Conservation (phyloP, 2,329 filamentous ascomycete genomes). For the Tothia fuscella region DNA sequence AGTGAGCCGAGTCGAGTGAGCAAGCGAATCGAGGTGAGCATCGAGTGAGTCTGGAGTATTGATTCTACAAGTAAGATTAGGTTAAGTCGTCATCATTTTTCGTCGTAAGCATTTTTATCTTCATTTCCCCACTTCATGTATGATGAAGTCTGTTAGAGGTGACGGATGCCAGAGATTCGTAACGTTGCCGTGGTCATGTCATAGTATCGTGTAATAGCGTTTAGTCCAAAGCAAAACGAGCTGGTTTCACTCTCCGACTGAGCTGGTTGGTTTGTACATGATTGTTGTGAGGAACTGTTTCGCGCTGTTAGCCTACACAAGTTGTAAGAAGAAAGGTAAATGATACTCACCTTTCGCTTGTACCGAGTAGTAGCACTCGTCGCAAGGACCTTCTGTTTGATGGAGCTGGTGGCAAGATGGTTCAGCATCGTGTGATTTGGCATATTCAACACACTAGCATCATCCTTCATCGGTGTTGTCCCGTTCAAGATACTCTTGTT, state of each 20-base stretch:
- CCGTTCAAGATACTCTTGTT: conserved; percentile 92
- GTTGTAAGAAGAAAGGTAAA: not conserved
- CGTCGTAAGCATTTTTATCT: too few relatives aligned
- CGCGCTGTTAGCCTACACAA: conserved; percentile 9
- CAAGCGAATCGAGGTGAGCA: too few relatives aligned
- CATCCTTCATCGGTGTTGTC: conserved; percentile 85
- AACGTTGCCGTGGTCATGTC: too few relatives aligned
- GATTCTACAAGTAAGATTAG: too few relatives aligned
- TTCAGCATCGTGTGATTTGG: conserved; percentile 96
- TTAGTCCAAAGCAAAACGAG: too few relatives aligned
- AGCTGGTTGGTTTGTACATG: conserved; percentile 78
- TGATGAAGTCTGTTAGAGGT: too few relatives aligned
- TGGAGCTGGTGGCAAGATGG: conserved; percentile 92
- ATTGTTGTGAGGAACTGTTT: conserved; percentile 92
- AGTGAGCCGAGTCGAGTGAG: too few relatives aligned
- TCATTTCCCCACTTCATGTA: too few relatives aligned
- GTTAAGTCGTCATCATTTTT: too few relatives aligned
- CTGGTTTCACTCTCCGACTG: not conserved
- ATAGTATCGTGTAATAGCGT: too few relatives aligned
- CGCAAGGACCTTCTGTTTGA: conserved; percentile 90
- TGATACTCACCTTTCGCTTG: conserved; percentile 65
- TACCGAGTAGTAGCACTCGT: conserved; percentile 97
- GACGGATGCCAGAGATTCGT: too few relatives aligned
- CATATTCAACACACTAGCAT: conserved; percentile 92
- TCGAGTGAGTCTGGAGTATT: too few relatives aligned